These are phyloP conservation scores for Serendipita sp. DNA, from an alignment of 768 basidiomycete species.

Conservation along the genomic window DNA sequence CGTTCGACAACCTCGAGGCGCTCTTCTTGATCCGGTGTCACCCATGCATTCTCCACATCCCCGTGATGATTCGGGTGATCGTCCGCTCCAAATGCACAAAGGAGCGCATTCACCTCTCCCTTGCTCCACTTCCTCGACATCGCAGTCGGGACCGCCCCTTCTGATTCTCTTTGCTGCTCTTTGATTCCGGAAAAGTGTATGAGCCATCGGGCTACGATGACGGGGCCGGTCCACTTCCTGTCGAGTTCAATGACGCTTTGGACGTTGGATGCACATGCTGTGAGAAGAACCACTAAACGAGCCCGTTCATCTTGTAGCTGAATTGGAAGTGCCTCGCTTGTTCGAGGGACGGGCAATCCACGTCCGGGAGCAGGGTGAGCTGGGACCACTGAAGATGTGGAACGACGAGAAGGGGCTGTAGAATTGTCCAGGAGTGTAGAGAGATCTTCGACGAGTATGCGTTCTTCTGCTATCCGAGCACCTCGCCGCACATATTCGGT, in stretches of 20 bases:
- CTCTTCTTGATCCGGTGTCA: background rate
- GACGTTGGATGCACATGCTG: slow-evolving; percentile 39
- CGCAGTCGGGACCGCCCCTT: background rate
- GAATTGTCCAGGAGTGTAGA: slow-evolving; percentile 26
- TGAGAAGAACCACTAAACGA: slow-evolving; percentile 40
- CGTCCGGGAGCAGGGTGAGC: slow-evolving; percentile 21
- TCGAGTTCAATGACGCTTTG: slow-evolving; percentile 32
- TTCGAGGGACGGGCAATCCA: slow-evolving; percentile 13
- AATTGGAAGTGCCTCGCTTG: slow-evolving; percentile 26
- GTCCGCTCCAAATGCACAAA: background rate
- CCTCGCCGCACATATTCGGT: slow-evolving; percentile 57
- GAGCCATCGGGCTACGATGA: slow-evolving; percentile 50
- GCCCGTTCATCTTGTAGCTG: slow-evolving; percentile 34
- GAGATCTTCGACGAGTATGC: slow-evolving; percentile 36
- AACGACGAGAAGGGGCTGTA: background rate
- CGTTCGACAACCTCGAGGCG: background rate
- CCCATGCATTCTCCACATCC: background rate
- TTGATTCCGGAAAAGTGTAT: slow-evolving; percentile 17
- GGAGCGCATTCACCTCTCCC: background rate
- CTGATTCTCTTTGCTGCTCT: background rate
- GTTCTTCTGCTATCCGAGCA: slow-evolving; percentile 43
- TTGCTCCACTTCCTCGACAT: background rate
- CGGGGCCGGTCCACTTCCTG: slow-evolving; percentile 31
- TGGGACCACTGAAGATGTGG: slow-evolving; percentile 11
- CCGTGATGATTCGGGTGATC: background rate